Conservation (phyloP, 192 early-diverging fungal genomes). For the Podila epicladia region DNA sequence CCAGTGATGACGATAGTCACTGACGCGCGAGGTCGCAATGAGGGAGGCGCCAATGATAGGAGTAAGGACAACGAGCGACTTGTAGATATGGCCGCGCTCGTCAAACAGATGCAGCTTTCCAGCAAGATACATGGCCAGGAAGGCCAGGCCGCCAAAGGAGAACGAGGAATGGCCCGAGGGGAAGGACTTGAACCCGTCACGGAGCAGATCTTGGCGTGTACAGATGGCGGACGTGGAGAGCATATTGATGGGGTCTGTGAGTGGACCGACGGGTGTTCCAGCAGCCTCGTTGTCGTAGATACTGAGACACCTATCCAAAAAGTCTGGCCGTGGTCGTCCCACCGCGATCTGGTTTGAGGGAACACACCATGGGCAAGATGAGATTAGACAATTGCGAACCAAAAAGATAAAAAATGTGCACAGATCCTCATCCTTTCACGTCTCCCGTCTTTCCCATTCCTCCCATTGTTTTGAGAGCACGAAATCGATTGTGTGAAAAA, state of each 20-base stretch:
- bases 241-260: constrained; percentile 56
- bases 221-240: constrained; percentile 71
- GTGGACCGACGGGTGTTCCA: constrained; percentile 19
- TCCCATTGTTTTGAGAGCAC: no score
- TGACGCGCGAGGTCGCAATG: constrained; percentile 72
- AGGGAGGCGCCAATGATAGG: constrained; percentile 67
- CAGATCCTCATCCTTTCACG: background rate
- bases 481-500: no score
- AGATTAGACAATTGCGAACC: no score
- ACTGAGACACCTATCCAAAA: constrained; percentile 59
- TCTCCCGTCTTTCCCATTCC: no score
- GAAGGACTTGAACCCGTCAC: constrained; percentile 87
- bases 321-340: constrained; percentile 62
- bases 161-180: constrained; percentile 91
- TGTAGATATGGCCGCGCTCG: constrained; percentile 71
- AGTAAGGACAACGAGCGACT: constrained; percentile 68
- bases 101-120: constrained; percentile 81
- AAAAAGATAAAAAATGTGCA: background rate
- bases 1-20: constrained; percentile 86
- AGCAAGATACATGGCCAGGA: constrained; percentile 72
- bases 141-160: constrained; percentile 78
- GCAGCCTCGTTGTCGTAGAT: constrained; percentile 30
- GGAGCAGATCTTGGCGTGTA: constrained; percentile 57
- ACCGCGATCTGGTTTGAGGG: constrained; percentile 47
- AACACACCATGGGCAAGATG: no score